phyloP scores from a whole-genome alignment of 106 monocot genomes.

The Dendrobium catenatum region DNA sequence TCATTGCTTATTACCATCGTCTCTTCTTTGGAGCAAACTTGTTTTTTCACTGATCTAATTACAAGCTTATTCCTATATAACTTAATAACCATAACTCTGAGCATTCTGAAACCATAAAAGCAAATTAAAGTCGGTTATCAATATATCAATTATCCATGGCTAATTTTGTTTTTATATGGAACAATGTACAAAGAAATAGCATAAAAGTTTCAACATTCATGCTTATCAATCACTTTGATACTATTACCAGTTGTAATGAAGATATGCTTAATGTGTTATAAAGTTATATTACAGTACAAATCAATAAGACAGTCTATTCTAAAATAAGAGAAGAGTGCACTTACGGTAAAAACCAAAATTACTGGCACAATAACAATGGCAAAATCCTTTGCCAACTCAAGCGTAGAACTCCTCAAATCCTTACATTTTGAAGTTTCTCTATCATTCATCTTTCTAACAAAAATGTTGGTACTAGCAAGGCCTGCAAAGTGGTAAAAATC shows the following conservation, averaged over 20 bases:
- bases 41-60: too few species aligned
- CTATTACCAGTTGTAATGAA: neutral
- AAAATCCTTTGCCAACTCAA: slow-evolving; percentile 48
- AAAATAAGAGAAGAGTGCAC: neutral
- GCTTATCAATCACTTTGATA: neutral
- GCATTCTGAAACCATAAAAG: neutral
- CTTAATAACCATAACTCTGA: too few species aligned
- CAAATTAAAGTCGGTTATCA: neutral
- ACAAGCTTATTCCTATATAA: too few species aligned
- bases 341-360: slow-evolving; percentile 70
- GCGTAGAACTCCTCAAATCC: slow-evolving; percentile 29
- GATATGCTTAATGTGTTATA: neutral
- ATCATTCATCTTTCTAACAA: slow-evolving; percentile 35
- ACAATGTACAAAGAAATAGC: neutral
- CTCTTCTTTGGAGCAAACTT: too few species aligned
- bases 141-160: neutral
- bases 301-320: neutral
- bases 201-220: neutral
- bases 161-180: neutral
- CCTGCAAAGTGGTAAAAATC: slow-evolving; percentile 16
- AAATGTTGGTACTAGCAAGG: slow-evolving; percentile 6
- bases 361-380: slow-evolving; percentile 53
- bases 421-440: slow-evolving; percentile 9
- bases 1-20: too few species aligned
- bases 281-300: neutral